phyloP scores from a whole-genome alignment of 176 grass and related monocot species.

The Oryza australiensis region DNA sequence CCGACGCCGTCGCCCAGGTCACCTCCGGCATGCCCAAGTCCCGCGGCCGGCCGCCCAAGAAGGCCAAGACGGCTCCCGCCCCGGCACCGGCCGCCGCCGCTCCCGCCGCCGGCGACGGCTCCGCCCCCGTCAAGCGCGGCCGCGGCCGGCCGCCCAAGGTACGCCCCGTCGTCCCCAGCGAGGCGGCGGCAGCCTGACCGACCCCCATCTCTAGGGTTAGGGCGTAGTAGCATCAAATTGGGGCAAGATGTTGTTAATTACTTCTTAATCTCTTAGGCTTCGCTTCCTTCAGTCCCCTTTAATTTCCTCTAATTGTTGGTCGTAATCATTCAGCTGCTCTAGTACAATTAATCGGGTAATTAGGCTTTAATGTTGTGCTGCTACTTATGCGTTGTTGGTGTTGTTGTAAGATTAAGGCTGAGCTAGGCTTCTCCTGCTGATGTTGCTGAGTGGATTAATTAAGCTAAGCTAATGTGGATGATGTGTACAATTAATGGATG shows the following conservation, averaged over 20 bases:
- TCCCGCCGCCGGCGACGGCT: neutral
- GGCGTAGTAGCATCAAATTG: neutral
- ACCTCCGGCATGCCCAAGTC: slow-evolving; percentile 55
- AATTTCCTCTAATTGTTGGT: neutral
- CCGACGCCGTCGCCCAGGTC: slow-evolving; percentile 43
- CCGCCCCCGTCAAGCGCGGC: slow-evolving; percentile 56
- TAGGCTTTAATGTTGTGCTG: neutral
- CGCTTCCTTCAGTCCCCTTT: neutral
- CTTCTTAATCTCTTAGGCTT: neutral
- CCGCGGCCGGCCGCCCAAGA: slow-evolving; percentile 71
- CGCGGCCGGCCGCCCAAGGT: slow-evolving; percentile 82
- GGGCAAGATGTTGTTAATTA: neutral
- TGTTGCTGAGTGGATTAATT: neutral
- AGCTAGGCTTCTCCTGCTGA: neutral
- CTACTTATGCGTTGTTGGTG: neutral
- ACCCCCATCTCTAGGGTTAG: neutral
- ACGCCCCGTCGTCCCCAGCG: slow-evolving; percentile 43
- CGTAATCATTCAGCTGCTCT: neutral
- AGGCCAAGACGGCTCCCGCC: slow-evolving; percentile 28
- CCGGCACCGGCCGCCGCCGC: neutral
- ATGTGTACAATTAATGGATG: neutral
- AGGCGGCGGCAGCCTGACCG: slow-evolving; percentile 45
- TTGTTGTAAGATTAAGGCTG: neutral
- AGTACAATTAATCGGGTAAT: neutral
- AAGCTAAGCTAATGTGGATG: neutral